Conservation (phyloP, 2,329 filamentous ascomycete species). For the Metarhizium robertsii region DNA sequence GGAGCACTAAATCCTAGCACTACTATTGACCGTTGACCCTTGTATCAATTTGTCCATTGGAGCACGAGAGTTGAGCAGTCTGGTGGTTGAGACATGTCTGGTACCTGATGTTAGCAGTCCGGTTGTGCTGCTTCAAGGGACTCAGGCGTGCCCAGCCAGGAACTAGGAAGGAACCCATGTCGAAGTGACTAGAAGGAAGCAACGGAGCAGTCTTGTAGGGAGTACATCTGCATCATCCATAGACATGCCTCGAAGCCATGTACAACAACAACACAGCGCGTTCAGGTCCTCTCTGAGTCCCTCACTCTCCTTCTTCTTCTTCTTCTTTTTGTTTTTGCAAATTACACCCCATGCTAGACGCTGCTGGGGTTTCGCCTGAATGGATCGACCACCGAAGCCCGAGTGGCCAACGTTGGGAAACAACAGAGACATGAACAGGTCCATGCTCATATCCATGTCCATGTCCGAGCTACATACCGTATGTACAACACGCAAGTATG, state of each 20-base stretch:
- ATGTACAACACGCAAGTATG: neutral
- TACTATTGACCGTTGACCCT: neutral
- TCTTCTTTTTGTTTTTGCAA: neutral
- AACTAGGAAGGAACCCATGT: conserved; percentile 1
- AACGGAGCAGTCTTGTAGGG: neutral
- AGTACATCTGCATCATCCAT: neutral
- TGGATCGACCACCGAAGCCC: neutral
- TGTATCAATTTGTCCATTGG: too few species aligned
- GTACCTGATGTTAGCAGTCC: too few species aligned
- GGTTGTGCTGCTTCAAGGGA: too few species aligned
- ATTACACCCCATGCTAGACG: neutral
- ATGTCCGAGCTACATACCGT: neutral
- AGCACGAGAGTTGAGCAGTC: too few species aligned
- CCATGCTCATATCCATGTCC: neutral
- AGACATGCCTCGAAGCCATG: neutral
- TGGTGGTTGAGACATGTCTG: too few species aligned
- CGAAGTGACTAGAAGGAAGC: neutral
- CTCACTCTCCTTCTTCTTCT: too few species aligned
- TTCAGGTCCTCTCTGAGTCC: too few species aligned
- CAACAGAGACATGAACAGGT: neutral
- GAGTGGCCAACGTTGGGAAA: conserved; percentile 4
- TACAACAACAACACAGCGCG: neutral
- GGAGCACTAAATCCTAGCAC: neutral
- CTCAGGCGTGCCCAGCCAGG: neutral
- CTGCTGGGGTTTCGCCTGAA: neutral